Percentiles rank a stretch among this genome's conserved stretches.
Conservation (phyloP, 2,329 filamentous ascomycete species). For the Simplicillium sp. region DNA sequence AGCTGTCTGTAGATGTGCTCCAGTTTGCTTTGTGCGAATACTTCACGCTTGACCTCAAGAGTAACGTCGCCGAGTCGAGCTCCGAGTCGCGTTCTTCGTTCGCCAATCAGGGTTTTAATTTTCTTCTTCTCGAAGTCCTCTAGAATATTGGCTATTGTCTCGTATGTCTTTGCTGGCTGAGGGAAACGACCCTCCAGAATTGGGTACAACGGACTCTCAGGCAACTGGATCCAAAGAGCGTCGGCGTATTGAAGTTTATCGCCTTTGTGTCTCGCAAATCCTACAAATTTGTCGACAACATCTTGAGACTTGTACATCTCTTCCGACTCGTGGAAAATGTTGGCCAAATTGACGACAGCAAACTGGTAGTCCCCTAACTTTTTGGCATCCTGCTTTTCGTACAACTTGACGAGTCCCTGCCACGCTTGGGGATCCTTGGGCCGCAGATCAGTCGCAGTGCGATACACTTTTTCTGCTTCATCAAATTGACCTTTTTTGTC, state of each 20-base stretch:
- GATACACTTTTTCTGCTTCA: constrained; percentile 70
- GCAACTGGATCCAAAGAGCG: constrained; percentile 67
- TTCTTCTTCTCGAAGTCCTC: constrained; percentile 81
- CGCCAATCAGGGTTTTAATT: constrained; percentile 83
- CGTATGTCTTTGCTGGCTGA: constrained; percentile 71
- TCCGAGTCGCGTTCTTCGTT: constrained; percentile 78
- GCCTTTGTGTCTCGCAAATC: constrained; percentile 64
- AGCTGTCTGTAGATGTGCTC: constrained; percentile 72
- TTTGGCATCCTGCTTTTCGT: constrained; percentile 63
- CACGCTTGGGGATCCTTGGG: constrained; percentile 74
- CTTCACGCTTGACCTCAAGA: constrained; percentile 76
- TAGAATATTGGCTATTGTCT: constrained; percentile 70
- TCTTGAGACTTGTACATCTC: constrained; percentile 55
- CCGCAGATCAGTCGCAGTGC: constrained; percentile 60
- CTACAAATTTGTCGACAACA: constrained; percentile 70
- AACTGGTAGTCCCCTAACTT: constrained; percentile 67
- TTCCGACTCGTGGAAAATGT: constrained; percentile 60
- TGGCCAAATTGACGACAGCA: constrained; percentile 63
- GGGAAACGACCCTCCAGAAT: constrained; percentile 77
- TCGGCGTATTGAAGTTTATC: constrained; percentile 64
- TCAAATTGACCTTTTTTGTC: constrained; percentile 66
- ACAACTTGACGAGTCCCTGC: constrained; percentile 82
- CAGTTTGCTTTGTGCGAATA: constrained; percentile 66
- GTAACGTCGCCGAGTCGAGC: constrained; percentile 78
- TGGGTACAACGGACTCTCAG: constrained; percentile 70